These are phyloP conservation scores for Phytophthora citricola DNA, from an alignment of 352 stramenopile genomes.

Conservation along the genomic window DNA sequence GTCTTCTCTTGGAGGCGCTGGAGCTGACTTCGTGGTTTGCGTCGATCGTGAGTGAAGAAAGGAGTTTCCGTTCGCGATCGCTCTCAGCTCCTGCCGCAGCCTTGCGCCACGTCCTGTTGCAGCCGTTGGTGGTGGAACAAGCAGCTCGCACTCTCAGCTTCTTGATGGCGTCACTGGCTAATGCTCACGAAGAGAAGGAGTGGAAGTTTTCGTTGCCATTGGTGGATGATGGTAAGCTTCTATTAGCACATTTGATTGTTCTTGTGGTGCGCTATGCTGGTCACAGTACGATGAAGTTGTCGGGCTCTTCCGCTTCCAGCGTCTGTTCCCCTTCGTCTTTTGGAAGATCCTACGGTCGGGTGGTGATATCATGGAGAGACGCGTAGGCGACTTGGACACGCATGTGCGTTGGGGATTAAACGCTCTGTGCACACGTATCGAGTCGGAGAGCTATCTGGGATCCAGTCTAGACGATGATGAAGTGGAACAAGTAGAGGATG, in stretches of 20 bases:
- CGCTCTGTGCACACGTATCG: constrained; percentile 54
- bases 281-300: constrained; percentile 19
- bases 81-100: constrained; percentile 22
- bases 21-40: constrained; percentile 73
- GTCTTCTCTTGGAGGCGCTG: constrained; percentile 66
- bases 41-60: constrained; percentile 49
- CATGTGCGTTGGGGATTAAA: constrained; percentile 68
- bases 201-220: constrained; percentile 64
- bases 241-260: constrained; percentile 68
- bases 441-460: constrained; percentile 60
- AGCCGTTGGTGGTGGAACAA: constrained; percentile 68
- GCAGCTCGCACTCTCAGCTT: constrained; percentile 72
- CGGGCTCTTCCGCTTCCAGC: constrained; percentile 10
- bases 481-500: constrained; percentile 17
- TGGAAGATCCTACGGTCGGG: constrained; percentile 69
- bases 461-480: constrained; percentile 36
- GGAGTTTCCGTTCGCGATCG: constrained; percentile 31
- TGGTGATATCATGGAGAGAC: constrained; percentile 51
- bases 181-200: constrained; percentile 46
- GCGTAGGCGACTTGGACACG: constrained; percentile 72
- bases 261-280: constrained; percentile 66
- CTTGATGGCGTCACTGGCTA: constrained; percentile 51
- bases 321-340: constrained; percentile 61
- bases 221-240: constrained; percentile 58
- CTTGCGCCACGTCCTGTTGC: constrained; percentile 47